A percentile compares a stretch with the other conserved stretches of the same genome.
Conservation (phyloP, 2,329 filamentous ascomycete genomes). For the Westerdykella ornata region DNA sequence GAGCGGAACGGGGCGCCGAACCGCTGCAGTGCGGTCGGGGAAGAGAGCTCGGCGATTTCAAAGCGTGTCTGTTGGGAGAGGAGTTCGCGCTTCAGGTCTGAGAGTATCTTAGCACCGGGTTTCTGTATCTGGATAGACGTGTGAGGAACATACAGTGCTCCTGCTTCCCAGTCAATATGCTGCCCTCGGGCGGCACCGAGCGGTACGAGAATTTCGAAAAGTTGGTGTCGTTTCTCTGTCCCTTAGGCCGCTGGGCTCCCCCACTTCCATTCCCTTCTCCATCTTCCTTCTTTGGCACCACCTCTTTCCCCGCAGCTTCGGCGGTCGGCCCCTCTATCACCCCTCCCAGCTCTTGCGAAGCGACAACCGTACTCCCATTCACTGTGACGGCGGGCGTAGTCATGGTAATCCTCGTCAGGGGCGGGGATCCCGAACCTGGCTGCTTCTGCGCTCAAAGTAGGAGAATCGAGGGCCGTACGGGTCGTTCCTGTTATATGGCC, state of each 20-base stretch:
- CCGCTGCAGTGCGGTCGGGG: conserved; percentile 84
- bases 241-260: conserved; percentile 13
- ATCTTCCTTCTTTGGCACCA: neutral
- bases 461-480: neutral
- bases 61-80: conserved; percentile 80
- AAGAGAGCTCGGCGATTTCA: conserved; percentile 90
- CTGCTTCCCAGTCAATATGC: conserved; percentile 84
- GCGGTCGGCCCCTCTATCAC: too few relatives aligned
- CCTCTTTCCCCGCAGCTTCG: too few relatives aligned
- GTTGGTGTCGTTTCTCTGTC: conserved; percentile 26
- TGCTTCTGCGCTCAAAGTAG: conserved; percentile 2
- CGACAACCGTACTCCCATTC: conserved; percentile 20
- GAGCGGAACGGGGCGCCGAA: conserved; percentile 95
- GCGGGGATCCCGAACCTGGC: neutral
- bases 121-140: neutral
- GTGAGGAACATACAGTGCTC: conserved; percentile 69
- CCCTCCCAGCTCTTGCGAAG: neutral
- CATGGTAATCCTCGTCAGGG: conserved; percentile 17
- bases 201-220: conserved; percentile 37
- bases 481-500: too few relatives aligned
- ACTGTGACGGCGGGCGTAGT: conserved; percentile 26
- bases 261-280: neutral
- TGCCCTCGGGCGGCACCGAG: conserved; percentile 49
- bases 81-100: conserved; percentile 93
- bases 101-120: conserved; percentile 6